These are phyloP conservation scores for Xerocomus minutiporus DNA, from an alignment of 1,284 basidiomycete genomes.

Conservation along the genomic window DNA sequence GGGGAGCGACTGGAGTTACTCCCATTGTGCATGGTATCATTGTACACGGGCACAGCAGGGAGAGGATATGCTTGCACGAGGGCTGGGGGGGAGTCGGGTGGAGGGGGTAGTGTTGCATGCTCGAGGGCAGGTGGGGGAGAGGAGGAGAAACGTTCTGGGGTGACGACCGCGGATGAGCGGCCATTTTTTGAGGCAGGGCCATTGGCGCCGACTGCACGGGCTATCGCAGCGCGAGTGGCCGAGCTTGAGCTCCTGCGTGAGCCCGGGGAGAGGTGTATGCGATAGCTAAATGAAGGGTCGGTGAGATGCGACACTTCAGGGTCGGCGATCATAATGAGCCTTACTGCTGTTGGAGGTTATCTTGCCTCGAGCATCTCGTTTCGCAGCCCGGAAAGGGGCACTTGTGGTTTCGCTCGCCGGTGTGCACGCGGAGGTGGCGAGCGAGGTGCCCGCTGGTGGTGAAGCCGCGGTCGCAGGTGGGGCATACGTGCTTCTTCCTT, in stretches of 20 bases:
- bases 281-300: conserved; percentile 45
- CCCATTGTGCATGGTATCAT: conserved; percentile 36
- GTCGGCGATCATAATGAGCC: neutral
- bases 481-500: conserved; percentile 63
- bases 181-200: conserved; percentile 19
- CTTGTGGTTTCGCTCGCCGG: conserved; percentile 76
- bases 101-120: conserved; percentile 34
- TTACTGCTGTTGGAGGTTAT: conserved; percentile 81
- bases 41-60: conserved; percentile 29
- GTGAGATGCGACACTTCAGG: neutral
- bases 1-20: conserved; percentile 40
- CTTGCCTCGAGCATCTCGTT: conserved; percentile 74
- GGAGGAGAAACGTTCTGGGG: conserved; percentile 26
- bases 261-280: conserved; percentile 68
- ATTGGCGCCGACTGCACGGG: conserved; percentile 37
- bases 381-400: conserved; percentile 82
- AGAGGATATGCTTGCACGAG: conserved; percentile 41
- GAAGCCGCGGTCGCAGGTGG: conserved; percentile 67
- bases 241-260: conserved; percentile 55
- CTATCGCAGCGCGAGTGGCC: conserved; percentile 47
- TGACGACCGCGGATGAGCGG: conserved; percentile 22
- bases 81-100: conserved; percentile 39
- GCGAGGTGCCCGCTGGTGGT: conserved; percentile 82
- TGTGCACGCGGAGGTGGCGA: conserved; percentile 76
- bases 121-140: conserved; percentile 44